A percentile compares a stretch with the other conserved stretches of the same genome.
These are phyloP conservation scores for Blastocystis sp. DNA, from an alignment of 352 stramenopile species.

Conservation along the genomic window DNA sequence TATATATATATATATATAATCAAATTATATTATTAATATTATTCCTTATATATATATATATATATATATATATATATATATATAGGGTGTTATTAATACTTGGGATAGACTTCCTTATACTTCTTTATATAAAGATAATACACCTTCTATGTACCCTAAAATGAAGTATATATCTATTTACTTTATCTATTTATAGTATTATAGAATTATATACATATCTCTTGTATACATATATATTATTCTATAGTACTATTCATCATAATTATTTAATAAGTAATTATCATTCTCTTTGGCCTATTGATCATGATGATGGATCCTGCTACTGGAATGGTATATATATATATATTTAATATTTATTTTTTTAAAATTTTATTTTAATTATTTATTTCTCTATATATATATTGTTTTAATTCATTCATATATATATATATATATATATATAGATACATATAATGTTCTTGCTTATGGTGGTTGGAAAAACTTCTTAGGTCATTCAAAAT, in stretches of 20 bases:
- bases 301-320: constrained; percentile 48
- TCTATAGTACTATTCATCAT: constrained; percentile 33
- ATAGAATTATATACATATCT: too few species aligned
- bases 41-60: too few species aligned
- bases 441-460: constrained; percentile 36
- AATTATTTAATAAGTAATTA: constrained; percentile 49
- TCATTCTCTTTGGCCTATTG: constrained; percentile 42
- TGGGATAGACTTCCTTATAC: constrained; percentile 51
- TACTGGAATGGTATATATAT: too few species aligned
- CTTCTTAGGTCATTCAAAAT: constrained; percentile 31
- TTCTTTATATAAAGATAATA: constrained; percentile 26
- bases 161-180: neutral
- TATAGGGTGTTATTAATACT: constrained; percentile 38
- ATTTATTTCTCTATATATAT: too few species aligned
- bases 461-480: constrained; percentile 34
- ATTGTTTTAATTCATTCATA: too few species aligned
- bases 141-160: constrained; percentile 36
- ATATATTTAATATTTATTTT: too few species aligned
- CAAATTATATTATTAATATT: too few species aligned
- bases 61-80: too few species aligned
- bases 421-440: too few species aligned
- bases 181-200: too few species aligned
- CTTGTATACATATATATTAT: too few species aligned
- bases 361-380: too few species aligned
- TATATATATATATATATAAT: neutral